phyloP scores from a whole-genome alignment of 768 basidiomycete species.

The Boletus rubescentipes region DNA sequence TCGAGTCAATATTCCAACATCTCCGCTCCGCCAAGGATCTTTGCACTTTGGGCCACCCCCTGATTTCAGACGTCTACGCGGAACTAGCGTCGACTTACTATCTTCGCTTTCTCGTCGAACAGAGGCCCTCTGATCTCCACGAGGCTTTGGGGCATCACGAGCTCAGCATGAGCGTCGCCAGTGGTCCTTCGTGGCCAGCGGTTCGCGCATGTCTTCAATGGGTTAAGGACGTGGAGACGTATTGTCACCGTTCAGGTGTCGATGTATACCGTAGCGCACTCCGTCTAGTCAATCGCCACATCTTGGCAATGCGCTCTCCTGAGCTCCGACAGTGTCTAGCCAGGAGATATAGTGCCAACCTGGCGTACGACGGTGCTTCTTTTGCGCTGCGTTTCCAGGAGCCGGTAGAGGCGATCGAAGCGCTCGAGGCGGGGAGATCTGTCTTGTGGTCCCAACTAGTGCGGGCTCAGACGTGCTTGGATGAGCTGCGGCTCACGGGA shows the following conservation, averaged over 20 bases:
- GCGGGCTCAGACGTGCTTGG: constrained; percentile 25
- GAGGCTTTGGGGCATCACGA: constrained; percentile 27
- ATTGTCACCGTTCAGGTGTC: constrained; percentile 27
- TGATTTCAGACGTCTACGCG: constrained; percentile 23
- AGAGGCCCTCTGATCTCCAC: constrained; percentile 18
- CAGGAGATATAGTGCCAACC: constrained; percentile 4
- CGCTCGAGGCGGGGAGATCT: constrained; percentile 33
- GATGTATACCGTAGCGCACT: constrained; percentile 31
- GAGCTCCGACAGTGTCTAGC: constrained; percentile 20
- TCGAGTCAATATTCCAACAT: constrained; percentile 28
- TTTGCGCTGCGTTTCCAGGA: constrained; percentile 25
- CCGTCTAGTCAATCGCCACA: constrained; percentile 20
- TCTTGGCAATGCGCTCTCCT: constrained; percentile 14
- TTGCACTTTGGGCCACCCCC: constrained; percentile 19
- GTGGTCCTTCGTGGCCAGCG: constrained; percentile 16
- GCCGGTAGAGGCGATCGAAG: constrained; percentile 28
- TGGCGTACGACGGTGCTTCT: constrained; percentile 30
- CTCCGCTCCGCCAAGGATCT: constrained; percentile 25
- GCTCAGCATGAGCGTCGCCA: constrained; percentile 17
- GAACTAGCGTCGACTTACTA: constrained; percentile 24
- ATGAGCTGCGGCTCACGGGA: constrained; percentile 25
- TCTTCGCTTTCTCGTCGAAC: constrained; percentile 25
- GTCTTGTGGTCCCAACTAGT: constrained; percentile 36
- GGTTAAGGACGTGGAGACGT: constrained; percentile 20
- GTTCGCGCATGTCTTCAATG: constrained; percentile 24